Evolutionary conservation across 2,329 filamentous ascomycete genomes (phyloP).

Genomic region (Scolecobasidium constrictum): DNA sequence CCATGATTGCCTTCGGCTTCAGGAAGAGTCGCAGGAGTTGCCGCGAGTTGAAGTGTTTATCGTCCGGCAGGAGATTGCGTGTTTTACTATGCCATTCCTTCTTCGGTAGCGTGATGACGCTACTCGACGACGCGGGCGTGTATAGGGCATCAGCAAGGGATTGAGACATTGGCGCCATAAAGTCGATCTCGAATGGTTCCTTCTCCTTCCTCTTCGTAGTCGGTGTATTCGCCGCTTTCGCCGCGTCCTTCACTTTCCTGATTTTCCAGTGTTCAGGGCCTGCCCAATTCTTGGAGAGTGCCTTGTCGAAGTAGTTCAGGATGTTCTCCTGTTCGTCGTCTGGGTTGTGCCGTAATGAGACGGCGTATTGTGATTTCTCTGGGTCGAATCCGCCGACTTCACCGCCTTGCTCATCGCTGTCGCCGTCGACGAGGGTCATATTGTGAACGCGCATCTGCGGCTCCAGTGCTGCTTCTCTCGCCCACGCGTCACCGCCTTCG

Average conservation of each 20-base stretch:
- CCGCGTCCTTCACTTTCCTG: conserved; percentile 68
- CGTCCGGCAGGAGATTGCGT: conserved; percentile 85
- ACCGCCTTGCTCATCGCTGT: conserved; percentile 29
- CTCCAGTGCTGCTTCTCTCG: conserved; percentile 74
- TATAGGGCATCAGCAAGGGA: conserved; percentile 66
- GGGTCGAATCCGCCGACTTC: conserved; percentile 48
- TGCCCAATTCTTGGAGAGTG: conserved; percentile 92
- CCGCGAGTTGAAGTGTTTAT: conserved; percentile 95
- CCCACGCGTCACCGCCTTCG: conserved; percentile 93
- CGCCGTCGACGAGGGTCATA: conserved; percentile 38
- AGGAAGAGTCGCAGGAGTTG: conserved; percentile 83
- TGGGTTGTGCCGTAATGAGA: conserved; percentile 63
- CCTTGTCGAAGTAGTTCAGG: conserved; percentile 95
- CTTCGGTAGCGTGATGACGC: conserved; percentile 76
- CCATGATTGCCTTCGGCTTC: conserved; percentile 82
- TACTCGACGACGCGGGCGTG: conserved; percentile 68
- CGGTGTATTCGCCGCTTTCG: conserved; percentile 48
- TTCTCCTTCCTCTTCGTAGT: conserved; percentile 77
- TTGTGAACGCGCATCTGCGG: conserved; percentile 76
- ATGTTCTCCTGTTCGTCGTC: conserved; percentile 82
- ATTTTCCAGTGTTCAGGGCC: conserved; percentile 99
- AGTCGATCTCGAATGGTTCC: conserved; percentile 92
- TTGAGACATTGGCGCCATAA: conserved; percentile 61
- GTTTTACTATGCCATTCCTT: conserved; percentile 94
- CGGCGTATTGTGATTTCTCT: conserved; percentile 61